These are phyloP conservation scores for Elongisporangium prolatum DNA, from an alignment of 352 stramenopile genomes.

Conservation along the genomic window DNA sequence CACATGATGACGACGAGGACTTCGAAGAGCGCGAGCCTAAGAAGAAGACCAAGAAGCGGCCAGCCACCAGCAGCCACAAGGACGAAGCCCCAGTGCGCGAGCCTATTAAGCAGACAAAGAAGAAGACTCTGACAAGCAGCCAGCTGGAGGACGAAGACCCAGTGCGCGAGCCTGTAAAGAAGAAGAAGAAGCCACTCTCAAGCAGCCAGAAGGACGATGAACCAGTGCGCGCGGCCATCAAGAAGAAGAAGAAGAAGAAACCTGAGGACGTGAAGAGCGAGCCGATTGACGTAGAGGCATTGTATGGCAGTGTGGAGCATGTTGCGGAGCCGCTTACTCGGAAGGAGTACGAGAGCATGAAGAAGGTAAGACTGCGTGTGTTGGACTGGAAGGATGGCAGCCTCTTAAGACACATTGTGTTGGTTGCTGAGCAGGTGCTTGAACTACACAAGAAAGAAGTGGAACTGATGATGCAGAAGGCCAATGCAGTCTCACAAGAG, in stretches of 20 bases:
- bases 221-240: constrained; percentile 9
- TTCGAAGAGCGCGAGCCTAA: constrained; percentile 12
- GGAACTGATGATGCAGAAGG: constrained; percentile 56
- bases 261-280: constrained; percentile 14
- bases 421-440: constrained; percentile 3
- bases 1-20: constrained; percentile 19
- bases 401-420: not conserved
- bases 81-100: not conserved
- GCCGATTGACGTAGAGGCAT: constrained; percentile 4
- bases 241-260: constrained; percentile 18
- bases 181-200: constrained; percentile 8
- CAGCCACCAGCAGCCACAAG: not conserved
- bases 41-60: constrained; percentile 19
- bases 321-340: not conserved
- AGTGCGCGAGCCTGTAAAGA: constrained; percentile 6
- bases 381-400: not conserved
- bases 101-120: not conserved
- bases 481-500: constrained; percentile 45
- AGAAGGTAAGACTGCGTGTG: constrained; percentile 19
- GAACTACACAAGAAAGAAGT: constrained; percentile 62
- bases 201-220: constrained; percentile 1
- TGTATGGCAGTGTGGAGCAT: constrained; percentile 11
- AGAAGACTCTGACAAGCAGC: constrained; percentile 1
- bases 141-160: not conserved
- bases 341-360: constrained; percentile 48